Evolutionary conservation across 495 filamentous ascomycete genomes (phyloP), one percentile per base, ranked within the genome.

Genomic region (Chlorociboria aeruginascens): DNA sequence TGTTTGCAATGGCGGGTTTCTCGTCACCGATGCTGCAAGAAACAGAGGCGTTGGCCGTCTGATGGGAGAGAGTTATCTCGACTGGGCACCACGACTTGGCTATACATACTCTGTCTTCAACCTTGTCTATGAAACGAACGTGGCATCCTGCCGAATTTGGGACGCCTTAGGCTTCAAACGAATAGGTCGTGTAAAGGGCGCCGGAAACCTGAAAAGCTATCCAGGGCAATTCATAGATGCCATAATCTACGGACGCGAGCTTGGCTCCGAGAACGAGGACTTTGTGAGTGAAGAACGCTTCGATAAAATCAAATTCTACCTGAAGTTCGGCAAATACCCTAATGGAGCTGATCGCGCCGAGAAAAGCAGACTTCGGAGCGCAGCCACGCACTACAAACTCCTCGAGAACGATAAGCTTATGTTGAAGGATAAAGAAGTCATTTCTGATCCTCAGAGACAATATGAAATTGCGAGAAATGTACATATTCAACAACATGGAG

Each of bases 21-120:
- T 97, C 38, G 90, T 95, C 56, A 95, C 88, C 9, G 85, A 92
- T 61, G 84, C 83, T 13, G 78, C 88, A 42, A 82, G 93, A 53
- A 93, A 93, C 63, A 79, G 81, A 46, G 92, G 92, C 56, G 90
- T 92, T 8, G 92, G 92, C 45, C 79, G 86, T 20, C 66, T 94
- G 54, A 90, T 98, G 86, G 92, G 92, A 33, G 90, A 98, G 66
- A 75, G 74, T 34, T 97, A 95, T 63, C 67, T 98, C 17, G 89
- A 97, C 45, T 98, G 87, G 86, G 89, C 93, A 13, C 88, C 89
- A 33, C 84, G 82, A 62, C 72, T 97, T 69, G 92, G 92, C 14
- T 98, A 95, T 62, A 86, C 83, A 32, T 97, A 97, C 69, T 88
- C 85, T 9, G 87, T 98, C 32, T 98, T 98, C 74, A 97, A 98